phyloP scores from a whole-genome alignment of 2,329 filamentous ascomycete species.

The Dothiorella sarmentorum region DNA sequence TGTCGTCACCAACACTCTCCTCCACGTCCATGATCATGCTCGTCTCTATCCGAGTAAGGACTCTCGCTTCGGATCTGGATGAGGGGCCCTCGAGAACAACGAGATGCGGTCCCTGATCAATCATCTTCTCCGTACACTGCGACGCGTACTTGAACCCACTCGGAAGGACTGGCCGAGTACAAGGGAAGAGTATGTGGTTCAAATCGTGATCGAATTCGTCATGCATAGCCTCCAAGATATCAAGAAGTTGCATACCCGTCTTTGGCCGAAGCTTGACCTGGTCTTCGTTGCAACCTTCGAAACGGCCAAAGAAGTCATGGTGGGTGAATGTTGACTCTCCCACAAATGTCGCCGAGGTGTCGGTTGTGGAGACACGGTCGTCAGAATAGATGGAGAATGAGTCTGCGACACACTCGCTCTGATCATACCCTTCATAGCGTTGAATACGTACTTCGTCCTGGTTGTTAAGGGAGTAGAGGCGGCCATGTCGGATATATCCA shows the following conservation, averaged over 20 bases:
- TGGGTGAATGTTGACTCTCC: not conserved
- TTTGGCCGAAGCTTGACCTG: not conserved
- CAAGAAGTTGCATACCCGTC: not conserved
- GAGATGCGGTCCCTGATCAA: not conserved
- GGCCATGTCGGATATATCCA: too few relatives aligned
- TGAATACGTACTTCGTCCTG: not conserved
- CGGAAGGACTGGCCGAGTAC: not conserved
- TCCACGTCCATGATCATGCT: not conserved
- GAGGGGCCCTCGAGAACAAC: not conserved
- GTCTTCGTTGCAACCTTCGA: too few relatives aligned
- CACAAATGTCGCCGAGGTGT: too few relatives aligned
- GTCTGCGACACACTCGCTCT: not conserved
- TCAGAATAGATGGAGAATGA: not conserved
- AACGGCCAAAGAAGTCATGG: not conserved
- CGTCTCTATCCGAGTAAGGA: too few relatives aligned
- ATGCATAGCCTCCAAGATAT: not conserved
- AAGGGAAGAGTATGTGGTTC: not conserved
- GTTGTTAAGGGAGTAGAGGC: not conserved
- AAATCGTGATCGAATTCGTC: not conserved
- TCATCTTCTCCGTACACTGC: too few relatives aligned
- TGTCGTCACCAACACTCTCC: too few relatives aligned
- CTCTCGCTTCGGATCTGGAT: too few relatives aligned
- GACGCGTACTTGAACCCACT: not conserved
- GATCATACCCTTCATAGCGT: not conserved
- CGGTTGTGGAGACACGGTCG: too few relatives aligned